phyloP scores from a whole-genome alignment of 2,329 filamentous ascomycete genomes.

The Venturia effusa region DNA sequence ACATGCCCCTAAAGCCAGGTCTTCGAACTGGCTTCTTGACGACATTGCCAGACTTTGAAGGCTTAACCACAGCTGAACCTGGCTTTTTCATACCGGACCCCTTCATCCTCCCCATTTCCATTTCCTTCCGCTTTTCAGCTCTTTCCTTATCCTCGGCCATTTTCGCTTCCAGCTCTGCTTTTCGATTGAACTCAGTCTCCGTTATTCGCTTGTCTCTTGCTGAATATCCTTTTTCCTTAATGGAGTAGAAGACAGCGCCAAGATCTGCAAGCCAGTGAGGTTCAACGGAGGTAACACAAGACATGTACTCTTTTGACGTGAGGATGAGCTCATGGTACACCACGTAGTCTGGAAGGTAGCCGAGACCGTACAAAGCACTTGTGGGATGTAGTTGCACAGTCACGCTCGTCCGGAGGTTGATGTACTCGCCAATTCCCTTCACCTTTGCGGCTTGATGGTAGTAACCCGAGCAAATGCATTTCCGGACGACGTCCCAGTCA shows the following conservation, averaged over 20 bases:
- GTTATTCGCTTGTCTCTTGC: constrained; percentile 74
- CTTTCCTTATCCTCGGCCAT: constrained; percentile 77
- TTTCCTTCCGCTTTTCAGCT: constrained; percentile 43
- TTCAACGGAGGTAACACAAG: constrained; percentile 89
- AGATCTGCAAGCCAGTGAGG: constrained; percentile 95
- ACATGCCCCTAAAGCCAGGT: neutral
- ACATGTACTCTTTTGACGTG: constrained; percentile 96
- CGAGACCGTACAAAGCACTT: constrained; percentile 80
- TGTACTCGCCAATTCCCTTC: constrained; percentile 93
- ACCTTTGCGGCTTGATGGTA: constrained; percentile 96
- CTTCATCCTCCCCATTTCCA: constrained; percentile 19
- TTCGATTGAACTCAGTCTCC: constrained; percentile 83
- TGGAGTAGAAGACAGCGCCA: constrained; percentile 91
- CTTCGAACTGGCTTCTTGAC: neutral
- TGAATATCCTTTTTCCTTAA: constrained; percentile 96
- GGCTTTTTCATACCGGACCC: neutral
- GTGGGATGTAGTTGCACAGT: constrained; percentile 93
- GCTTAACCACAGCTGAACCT: neutral
- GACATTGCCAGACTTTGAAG: neutral
- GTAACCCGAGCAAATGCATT: constrained; percentile 95
- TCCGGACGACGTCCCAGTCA: constrained; percentile 91
- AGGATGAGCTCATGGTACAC: constrained; percentile 97
- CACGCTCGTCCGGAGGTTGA: constrained; percentile 90
- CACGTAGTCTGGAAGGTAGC: constrained; percentile 92
- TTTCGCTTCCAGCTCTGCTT: constrained; percentile 85